Evolutionary conservation across 441 rosid species (phyloP), one percentile per base, ranked within the genome.

Genomic region (Erodium texanum): DNA sequence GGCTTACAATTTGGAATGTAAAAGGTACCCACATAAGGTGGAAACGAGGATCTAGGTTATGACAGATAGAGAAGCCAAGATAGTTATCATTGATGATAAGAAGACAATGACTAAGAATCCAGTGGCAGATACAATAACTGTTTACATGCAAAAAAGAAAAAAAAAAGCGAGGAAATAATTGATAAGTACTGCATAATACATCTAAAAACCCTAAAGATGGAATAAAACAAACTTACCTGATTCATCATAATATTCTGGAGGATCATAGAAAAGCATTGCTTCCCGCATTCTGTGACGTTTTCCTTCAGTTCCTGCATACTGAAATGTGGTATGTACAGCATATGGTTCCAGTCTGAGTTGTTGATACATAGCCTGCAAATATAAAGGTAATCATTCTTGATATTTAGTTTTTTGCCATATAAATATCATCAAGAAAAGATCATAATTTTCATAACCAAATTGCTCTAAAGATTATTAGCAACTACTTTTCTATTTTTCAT

Each of bases 261-360:
- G 92, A 77, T 95, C 98, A 82, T 82, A 90, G 77, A 95, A 95
- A 69, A 83, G 81, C 95, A 82, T 92, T 74, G 81, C 97, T 73
- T 95, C 99, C 70, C 99, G 87, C 70, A 95, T 77, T 67, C 99
- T 86, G 68, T 95, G 98, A 24, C 99, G 93, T 85, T 92, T 92
- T 75, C 99, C 99, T 71, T 89, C 99, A 7, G 99, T 95, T 64
- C 97, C 99, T 38, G 85, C 97, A 81, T 87, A 95, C 69, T 95
- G 99, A 80, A 87, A 95, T n/a, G 99, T 95, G 74, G 99, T 95
- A 80, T 95, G 99, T 78, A 95, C 75, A 22, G 98, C 98, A 70
- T 90, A 95, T 63, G 99, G 96, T 75, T 92, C 90, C 81, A 95
- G 78, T 68, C 89, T 87, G 56, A 95, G 87, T 77, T 92, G 97